phyloP scores from a whole-genome alignment of 2,329 filamentous ascomycete species.

The Colletotrichum caudatum region DNA sequence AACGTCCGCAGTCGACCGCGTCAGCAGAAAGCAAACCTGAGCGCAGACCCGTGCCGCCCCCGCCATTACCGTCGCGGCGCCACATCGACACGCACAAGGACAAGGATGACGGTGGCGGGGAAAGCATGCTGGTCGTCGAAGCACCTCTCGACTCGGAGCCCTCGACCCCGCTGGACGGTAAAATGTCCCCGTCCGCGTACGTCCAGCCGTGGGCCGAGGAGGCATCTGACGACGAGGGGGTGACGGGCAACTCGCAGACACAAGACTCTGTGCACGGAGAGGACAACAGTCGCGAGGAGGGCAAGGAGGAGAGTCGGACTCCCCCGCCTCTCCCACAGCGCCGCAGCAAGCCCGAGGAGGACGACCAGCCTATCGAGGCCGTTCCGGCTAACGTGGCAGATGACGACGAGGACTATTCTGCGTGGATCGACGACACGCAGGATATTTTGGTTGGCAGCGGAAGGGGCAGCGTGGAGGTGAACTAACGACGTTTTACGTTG shows the following conservation, averaged over 20 bases:
- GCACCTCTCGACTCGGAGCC: slow-evolving; percentile 74
- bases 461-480: slow-evolving; percentile 9
- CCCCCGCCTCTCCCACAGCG: slow-evolving; percentile 30
- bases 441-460: slow-evolving; percentile 9
- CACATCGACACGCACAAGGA: slow-evolving; percentile 52
- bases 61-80: slow-evolving; percentile 62
- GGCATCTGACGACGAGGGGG: slow-evolving; percentile 18
- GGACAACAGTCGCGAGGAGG: neutral
- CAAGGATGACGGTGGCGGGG: slow-evolving; percentile 50
- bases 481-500: neutral
- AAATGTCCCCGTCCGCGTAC: slow-evolving; percentile 22
- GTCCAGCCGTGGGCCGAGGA: slow-evolving; percentile 36
- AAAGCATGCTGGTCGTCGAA: slow-evolving; percentile 73
- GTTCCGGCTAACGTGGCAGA: slow-evolving; percentile 43
- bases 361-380: slow-evolving; percentile 39
- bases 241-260: neutral
- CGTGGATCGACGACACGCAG: slow-evolving; percentile 51
- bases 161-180: slow-evolving; percentile 60
- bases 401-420: slow-evolving; percentile 53
- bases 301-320: slow-evolving; percentile 27
- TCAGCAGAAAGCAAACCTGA: slow-evolving; percentile 38
- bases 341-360: slow-evolving; percentile 21
- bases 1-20: slow-evolving; percentile 36
- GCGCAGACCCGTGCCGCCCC: slow-evolving; percentile 54
- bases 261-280: neutral